Evolutionary conservation across 805 yeast species (phyloP).

Genomic region (Cephaloascus fragrans): DNA sequence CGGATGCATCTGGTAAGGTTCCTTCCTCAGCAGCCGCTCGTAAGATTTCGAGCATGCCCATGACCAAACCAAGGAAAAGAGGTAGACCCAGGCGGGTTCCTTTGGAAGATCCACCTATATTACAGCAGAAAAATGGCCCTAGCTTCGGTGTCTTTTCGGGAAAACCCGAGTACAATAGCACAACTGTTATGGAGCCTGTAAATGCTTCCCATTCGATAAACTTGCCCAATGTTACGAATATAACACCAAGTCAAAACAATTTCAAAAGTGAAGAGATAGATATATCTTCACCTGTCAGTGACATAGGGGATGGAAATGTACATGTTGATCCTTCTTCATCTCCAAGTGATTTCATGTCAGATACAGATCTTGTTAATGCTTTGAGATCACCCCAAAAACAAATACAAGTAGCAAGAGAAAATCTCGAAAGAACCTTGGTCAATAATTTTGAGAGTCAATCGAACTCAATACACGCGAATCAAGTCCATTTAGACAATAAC

Average conservation of each 20-base stretch:
- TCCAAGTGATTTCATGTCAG: conserved; percentile 46
- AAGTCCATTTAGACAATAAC: neutral
- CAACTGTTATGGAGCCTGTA: no score
- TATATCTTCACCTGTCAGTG: neutral
- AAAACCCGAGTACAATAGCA: conserved; percentile 2
- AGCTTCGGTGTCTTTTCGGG: neutral
- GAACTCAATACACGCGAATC: no score
- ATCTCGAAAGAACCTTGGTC: neutral
- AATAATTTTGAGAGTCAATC: neutral
- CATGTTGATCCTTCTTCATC: conserved; percentile 28
- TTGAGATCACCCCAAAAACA: conserved; percentile 8
- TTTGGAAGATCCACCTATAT: conserved; percentile 3
- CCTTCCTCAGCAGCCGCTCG: conserved; percentile 8
- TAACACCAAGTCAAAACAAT: neutral
- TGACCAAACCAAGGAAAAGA: conserved; percentile 1
- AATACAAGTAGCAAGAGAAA: neutral
- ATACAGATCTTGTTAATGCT: conserved; percentile 38
- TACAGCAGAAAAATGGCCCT: conserved; percentile 1
- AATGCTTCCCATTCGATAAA: no score
- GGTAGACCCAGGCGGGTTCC: conserved; percentile 1
- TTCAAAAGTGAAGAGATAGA: neutral
- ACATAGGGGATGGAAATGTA: neutral
- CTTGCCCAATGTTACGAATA: neutral
- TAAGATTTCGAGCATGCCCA: neutral
- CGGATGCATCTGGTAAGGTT: conserved; percentile 14